These are phyloP conservation scores for Cladosporium cucumerinum DNA, from an alignment of 2,329 filamentous ascomycete genomes.

Conservation along the genomic window DNA sequence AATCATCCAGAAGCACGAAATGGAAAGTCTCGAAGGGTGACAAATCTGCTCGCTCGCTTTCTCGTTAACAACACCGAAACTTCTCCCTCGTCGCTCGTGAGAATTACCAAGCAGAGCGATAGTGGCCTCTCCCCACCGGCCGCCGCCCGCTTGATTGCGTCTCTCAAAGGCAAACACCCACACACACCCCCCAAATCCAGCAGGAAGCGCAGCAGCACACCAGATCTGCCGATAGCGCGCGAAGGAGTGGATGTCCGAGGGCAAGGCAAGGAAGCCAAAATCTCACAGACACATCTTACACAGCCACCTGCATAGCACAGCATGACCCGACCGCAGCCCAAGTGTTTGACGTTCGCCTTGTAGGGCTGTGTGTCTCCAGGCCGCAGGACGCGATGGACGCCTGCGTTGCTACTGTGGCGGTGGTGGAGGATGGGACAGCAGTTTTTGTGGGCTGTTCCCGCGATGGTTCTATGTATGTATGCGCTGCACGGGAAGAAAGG, in stretches of 20 bases:
- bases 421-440: neutral
- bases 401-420: constrained; percentile 16
- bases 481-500: neutral
- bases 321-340: neutral
- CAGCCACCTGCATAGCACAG: neutral
- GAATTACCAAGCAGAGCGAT: neutral
- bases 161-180: neutral
- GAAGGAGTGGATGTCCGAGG: neutral
- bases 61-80: neutral
- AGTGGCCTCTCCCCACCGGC: neutral
- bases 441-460: neutral
- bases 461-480: neutral
- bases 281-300: neutral
- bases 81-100: neutral
- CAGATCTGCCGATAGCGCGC: neutral
- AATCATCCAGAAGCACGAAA: too few species aligned
- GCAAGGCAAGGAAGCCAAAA: neutral
- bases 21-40: neutral
- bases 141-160: neutral
- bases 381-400: constrained; percentile 7
- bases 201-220: neutral
- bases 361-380: neutral
- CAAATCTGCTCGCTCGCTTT: neutral
- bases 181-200: neutral
- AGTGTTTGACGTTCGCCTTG: neutral